Evolutionary conservation across 2,329 filamentous ascomycete genomes (phyloP), one percentile per base, ranked within the genome.

Genomic region (Aureobasidium sp.): DNA sequence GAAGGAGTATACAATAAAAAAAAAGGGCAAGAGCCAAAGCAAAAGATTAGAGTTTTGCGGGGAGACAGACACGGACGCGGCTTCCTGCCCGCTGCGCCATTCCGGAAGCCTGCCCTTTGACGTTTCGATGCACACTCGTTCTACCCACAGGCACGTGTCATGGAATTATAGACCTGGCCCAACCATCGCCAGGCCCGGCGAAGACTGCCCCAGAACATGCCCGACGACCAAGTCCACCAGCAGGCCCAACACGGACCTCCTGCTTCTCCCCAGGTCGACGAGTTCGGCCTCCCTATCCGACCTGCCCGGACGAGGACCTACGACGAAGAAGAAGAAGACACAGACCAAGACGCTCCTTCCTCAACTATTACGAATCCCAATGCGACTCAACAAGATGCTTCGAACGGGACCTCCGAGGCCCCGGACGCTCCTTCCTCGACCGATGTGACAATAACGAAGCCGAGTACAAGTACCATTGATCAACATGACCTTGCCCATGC

Each of bases 211-310:
- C 19, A 24, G 11, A 59, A n/a, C 29, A 59, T 59, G 54, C 42
- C 54, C 33, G 54, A 47, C 33, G 17, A 33, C 29, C 39, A 33
- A 11, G 6, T 15, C 22, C 53, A 22, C n/a, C 24, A 44, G 27
- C 39, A 42, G 53, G 22, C 53, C 39, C n/a, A 17, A 15, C 9
- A 35, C 19, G 44, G 44, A 60, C 29, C 57, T 37, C n/a, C 57
- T 44, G 24, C 39, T 3, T 35, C 39, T 19, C 53, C 53, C 14
- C 19, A 42, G 22, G 57, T 60, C 33, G 73, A 75, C 57, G 73
- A 75, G 61, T 75, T 75, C 62, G 73, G 73, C 5, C 64, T 75
- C 35, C 71, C 72, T 19, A 64, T 72, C n/a, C 68, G 67, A 58
- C 68, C 69, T 58, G 65, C 68, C 7, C 64, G 69, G 53, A 70